These are phyloP conservation scores for Fraxinus greggii DNA, from an alignment of 305 asterid genomes.

Conservation along the genomic window DNA sequence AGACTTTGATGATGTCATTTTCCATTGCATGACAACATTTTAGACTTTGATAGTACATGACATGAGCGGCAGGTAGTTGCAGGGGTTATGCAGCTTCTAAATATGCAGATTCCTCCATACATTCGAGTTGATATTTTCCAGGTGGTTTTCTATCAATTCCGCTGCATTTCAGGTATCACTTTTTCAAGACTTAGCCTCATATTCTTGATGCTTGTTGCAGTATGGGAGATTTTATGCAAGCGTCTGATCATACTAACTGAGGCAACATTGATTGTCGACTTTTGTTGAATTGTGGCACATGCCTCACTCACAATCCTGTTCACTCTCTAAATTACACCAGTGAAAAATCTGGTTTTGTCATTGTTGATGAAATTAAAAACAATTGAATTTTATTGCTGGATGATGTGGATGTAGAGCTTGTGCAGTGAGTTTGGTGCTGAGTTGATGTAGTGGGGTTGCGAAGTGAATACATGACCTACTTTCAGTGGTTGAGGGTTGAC, in stretches of 20 bases:
- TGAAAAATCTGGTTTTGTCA: not conserved
- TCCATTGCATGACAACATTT: constrained; percentile 19
- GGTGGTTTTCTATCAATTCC: constrained; percentile 44
- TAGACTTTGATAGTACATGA: not conserved
- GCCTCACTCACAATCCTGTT: not conserved
- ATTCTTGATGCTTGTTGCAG: not conserved
- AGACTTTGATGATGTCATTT: constrained; percentile 15
- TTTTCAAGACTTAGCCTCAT: not conserved
- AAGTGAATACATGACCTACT: not conserved
- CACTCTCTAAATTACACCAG: not conserved
- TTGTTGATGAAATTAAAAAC: not conserved
- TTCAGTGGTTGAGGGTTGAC: not conserved
- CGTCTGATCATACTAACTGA: not conserved
- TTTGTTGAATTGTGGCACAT: not conserved
- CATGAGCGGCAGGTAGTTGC: constrained; percentile 60
- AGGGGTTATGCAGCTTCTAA: constrained; percentile 72
- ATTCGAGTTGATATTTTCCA: constrained; percentile 80
- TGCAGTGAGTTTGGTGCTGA: not conserved
- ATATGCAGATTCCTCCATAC: constrained; percentile 68
- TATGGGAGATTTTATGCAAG: not conserved
- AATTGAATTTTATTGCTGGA: not conserved
- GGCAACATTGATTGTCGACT: not conserved
- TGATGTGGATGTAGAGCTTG: not conserved
- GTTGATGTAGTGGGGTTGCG: not conserved
- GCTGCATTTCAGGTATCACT: constrained; percentile 2